Percentiles rank a stretch among this genome's conserved stretches.
phyloP scores from a whole-genome alignment of 2,329 filamentous ascomycete species.

The Colletotrichum spinosum region DNA sequence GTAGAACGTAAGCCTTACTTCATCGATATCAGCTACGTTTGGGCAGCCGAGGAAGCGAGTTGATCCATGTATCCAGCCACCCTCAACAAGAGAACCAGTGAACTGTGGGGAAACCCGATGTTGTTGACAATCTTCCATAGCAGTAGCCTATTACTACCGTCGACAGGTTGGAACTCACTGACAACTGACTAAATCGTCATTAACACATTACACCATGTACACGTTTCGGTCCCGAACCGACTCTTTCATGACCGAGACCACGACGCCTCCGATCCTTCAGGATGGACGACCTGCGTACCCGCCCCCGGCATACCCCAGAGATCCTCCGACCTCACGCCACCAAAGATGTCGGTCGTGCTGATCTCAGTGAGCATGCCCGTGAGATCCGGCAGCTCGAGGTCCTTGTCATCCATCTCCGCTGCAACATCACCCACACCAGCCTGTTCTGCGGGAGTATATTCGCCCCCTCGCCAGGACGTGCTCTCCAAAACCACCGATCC shows the following conservation, averaged over 20 bases:
- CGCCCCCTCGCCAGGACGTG: not conserved
- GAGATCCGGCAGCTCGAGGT: conserved; percentile 25
- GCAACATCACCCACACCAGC: not conserved
- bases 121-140: too few species aligned
- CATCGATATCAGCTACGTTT: too few species aligned
- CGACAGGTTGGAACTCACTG: too few species aligned
- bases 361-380: conserved; percentile 30
- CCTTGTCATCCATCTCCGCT: conserved; percentile 17
- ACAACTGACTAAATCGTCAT: not conserved
- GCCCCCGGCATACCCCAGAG: conserved; percentile 19
- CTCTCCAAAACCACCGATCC: not conserved
- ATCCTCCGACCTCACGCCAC: conserved; percentile 18
- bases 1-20: too few species aligned
- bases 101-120: too few species aligned
- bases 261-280: not conserved
- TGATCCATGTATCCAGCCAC: too few species aligned
- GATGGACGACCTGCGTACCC: not conserved
- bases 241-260: conserved; percentile 7
- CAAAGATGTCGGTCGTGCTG: conserved; percentile 23
- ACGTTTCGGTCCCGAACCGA: too few species aligned
- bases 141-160: too few species aligned
- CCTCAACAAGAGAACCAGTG: too few species aligned
- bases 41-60: too few species aligned
- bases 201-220: not conserved
- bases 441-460: not conserved